Evolutionary conservation across 495 filamentous ascomycete genomes (phyloP), one percentile per base, ranked within the genome.

Genomic region (Xylaria bambusicola): DNA sequence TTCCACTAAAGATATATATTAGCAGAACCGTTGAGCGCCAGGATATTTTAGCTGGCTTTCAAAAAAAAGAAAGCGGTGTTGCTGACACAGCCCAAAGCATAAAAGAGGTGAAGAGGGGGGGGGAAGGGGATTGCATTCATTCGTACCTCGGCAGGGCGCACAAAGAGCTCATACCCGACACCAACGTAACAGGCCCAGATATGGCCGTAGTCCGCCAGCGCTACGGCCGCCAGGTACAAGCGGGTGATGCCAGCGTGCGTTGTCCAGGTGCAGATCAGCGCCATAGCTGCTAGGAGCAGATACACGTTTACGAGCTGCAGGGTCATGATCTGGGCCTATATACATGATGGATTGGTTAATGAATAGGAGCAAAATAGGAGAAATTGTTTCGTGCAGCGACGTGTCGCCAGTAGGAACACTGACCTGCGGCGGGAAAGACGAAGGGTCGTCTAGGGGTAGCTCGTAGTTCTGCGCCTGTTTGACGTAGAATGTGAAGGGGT

Each of bases 151-250:
- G 49, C 59, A 1, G 81, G 60, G 51, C 83, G 69, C 21, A 75
- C 62, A 55, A 84, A 82, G 5, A 70, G 58, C 0, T 75, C 71
- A 54, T 62, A 66, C 3, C 85, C 86, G 63, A 88, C 75, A 6
- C 70, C 82, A 23, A 72, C 60, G 53, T 79, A 84, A 1, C 75
- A 79, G 18, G 79, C 81, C 60, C 74, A 85, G n/a, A 88, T 56
- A 65, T 89, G 86, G 2, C 86, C 85, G 49, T 86, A 71, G 66
- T 88, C 86, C 3, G 78, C 85, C 21, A 87, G 66, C 47, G 80
- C 79, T 33, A 86, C 74, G 5, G 73, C 80, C 5, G 80, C 52
- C 6, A 88, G 62, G 60, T 83, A 87, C 56, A 80, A 77, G 23
- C 77, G 76, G 18, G 83, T 68, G 1, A 84, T 81, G 20, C 61